A percentile compares a stretch with the other conserved stretches of the same genome.
Evolutionary conservation across 139 green algal genomes (phyloP).

Genomic region (Volvox reticuliferus): DNA sequence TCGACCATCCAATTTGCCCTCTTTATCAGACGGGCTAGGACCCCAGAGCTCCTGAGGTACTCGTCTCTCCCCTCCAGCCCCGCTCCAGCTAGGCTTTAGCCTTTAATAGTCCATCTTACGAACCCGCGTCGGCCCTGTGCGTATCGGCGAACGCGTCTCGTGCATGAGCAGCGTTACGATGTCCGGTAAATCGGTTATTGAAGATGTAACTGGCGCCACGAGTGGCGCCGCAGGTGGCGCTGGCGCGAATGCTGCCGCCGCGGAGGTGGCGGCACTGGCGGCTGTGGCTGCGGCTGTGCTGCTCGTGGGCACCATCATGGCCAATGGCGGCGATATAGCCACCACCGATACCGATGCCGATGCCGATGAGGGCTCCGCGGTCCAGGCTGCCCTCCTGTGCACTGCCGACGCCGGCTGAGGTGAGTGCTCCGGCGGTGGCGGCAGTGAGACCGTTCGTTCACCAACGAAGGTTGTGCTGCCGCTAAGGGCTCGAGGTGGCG

Average conservation of each 20-base stretch:
- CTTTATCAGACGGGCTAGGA: no score
- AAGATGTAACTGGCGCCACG: background rate
- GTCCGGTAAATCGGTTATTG: slow-evolving; percentile 16
- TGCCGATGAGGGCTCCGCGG: background rate
- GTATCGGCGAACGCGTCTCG: background rate
- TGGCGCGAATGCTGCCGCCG: background rate
- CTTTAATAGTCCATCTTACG: slow-evolving; percentile 26
- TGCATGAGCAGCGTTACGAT: slow-evolving; percentile 17
- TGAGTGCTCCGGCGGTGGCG: background rate
- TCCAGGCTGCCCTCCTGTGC: background rate
- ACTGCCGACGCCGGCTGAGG: background rate
- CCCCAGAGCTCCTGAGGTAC: no score
- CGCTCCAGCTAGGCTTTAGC: no score
- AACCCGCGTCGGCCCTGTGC: slow-evolving; percentile 1
- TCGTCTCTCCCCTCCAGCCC: no score
- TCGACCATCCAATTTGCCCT: no score
- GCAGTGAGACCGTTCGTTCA: background rate
- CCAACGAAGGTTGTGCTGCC: background rate
- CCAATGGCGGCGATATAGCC: background rate
- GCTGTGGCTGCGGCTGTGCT: background rate
- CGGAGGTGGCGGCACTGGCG: background rate
- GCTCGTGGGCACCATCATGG: no score
- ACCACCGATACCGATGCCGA: background rate
- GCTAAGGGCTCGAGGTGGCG: background rate
- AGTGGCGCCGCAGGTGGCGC: slow-evolving; percentile 17